These are phyloP conservation scores for Rosa rugosa DNA, from an alignment of 306 rosid genomes.

Conservation along the genomic window DNA sequence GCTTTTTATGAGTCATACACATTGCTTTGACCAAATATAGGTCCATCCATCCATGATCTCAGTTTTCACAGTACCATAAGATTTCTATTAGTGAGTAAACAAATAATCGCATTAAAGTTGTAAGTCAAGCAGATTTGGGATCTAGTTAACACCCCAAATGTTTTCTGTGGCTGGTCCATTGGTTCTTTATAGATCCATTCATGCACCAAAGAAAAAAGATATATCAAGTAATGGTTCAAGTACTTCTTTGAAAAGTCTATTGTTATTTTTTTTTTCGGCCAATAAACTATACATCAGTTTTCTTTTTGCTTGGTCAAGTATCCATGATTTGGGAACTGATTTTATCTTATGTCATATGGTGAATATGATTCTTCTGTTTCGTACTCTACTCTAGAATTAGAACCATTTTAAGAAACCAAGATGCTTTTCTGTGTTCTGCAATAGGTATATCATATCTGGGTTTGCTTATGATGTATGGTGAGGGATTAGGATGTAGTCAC, in stretches of 20 bases:
- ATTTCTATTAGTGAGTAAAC: neutral
- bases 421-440: neutral
- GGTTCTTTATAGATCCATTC: neutral
- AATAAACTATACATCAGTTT: neutral
- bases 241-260: neutral
- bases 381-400: neutral
- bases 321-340: neutral
- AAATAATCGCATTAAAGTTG: neutral
- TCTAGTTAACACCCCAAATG: neutral
- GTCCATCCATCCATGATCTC: neutral
- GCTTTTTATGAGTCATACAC: neutral
- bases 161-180: slow-evolving; percentile 7
- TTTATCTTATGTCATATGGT: neutral
- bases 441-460: neutral
- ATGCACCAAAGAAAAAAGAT: neutral
- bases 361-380: neutral
- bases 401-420: neutral
- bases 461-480: neutral
- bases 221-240: neutral
- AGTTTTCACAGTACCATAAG: neutral
- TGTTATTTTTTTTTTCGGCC: neutral
- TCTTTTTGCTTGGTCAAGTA: neutral
- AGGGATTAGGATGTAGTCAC: neutral
- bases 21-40: neutral
- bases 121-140: neutral